Evolutionary conservation across 257 asterid genomes (phyloP).

Genomic region (Dorcoceras hygrometricum): DNA sequence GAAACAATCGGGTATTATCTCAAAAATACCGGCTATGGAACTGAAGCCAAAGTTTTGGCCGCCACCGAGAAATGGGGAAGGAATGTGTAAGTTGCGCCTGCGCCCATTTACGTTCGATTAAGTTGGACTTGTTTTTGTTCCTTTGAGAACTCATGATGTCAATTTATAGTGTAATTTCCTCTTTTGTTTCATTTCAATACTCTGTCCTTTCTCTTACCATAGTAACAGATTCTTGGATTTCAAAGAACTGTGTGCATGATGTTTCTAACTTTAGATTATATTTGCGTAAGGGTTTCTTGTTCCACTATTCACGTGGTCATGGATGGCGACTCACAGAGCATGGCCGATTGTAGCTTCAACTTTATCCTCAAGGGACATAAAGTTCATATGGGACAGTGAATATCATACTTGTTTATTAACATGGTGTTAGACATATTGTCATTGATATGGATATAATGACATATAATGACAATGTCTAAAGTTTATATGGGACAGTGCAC

Average conservation of each 20-base stretch:
- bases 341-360: slow-evolving; percentile 12
- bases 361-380: slow-evolving; percentile 7
- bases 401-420: no score
- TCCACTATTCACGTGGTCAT: slow-evolving; percentile 4
- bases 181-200: background rate
- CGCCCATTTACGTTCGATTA: slow-evolving; percentile 15
- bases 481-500: slow-evolving; percentile 10
- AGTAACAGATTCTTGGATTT: background rate
- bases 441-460: slow-evolving; percentile 16
- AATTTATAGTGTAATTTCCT: background rate
- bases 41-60: slow-evolving; percentile 75
- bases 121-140: background rate
- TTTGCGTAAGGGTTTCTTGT: slow-evolving; percentile 11
- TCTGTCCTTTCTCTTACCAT: background rate
- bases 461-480: background rate
- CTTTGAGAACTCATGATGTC: background rate
- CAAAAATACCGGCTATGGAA: slow-evolving; percentile 86
- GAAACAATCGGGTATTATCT: slow-evolving; percentile 87
- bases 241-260: background rate
- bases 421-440: background rate
- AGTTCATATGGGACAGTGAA: no score
- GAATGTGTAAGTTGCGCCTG: slow-evolving; percentile 65
- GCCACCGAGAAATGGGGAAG: slow-evolving; percentile 98
- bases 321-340: slow-evolving; percentile 15
- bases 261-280: slow-evolving; percentile 8